Evolutionary conservation across 192 early-diverging fungal genomes (phyloP).

Genomic region (Hyaloraphidium curvatum): DNA sequence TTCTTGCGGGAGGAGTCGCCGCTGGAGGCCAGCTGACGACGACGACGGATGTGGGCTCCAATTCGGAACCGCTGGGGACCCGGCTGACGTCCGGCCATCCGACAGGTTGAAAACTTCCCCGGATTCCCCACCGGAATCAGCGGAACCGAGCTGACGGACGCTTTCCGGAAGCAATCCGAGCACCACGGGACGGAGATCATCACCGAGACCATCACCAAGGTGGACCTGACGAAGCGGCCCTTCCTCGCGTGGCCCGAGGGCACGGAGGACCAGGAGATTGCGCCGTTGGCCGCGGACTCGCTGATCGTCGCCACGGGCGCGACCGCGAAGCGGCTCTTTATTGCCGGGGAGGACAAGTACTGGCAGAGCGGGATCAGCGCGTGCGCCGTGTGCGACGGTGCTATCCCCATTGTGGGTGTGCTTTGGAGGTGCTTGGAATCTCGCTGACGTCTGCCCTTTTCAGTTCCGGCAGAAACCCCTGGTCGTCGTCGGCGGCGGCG

Average conservation of each 20-base stretch:
- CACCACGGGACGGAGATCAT: conserved; percentile 70
- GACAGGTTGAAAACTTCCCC: conserved; percentile 91
- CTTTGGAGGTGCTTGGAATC: too few species aligned
- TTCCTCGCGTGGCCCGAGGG: conserved; percentile 79
- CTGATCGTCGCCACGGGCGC: conserved; percentile 95
- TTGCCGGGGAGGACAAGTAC: conserved; percentile 77
- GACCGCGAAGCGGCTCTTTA: conserved; percentile 80
- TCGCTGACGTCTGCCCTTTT: too few species aligned
- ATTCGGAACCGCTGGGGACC: too few species aligned
- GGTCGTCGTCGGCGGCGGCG: conserved; percentile 90
- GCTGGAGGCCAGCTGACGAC: conserved; percentile 79
- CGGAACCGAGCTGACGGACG: conserved; percentile 69
- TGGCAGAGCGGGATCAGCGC: conserved; percentile 99
- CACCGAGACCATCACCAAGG: conserved; percentile 75
- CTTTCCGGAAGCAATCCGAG: conserved; percentile 40
- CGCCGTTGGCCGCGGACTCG: conserved; percentile 52
- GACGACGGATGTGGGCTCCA: conserved; percentile 86
- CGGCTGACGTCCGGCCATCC: too few species aligned
- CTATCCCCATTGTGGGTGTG: conserved; percentile 88
- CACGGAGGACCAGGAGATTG: conserved; percentile 46
- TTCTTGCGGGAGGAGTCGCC: conserved; percentile 67
- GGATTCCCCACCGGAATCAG: conserved; percentile 85
- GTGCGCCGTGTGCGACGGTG: conserved; percentile 97
- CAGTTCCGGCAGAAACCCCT: conserved; percentile 22
- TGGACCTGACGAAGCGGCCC: conserved; percentile 62